A percentile compares a stretch with the other conserved stretches of the same genome.
These are phyloP conservation scores for Cyclotella sp. DNA, from an alignment of 108 stramenopile species.

Conservation along the genomic window DNA sequence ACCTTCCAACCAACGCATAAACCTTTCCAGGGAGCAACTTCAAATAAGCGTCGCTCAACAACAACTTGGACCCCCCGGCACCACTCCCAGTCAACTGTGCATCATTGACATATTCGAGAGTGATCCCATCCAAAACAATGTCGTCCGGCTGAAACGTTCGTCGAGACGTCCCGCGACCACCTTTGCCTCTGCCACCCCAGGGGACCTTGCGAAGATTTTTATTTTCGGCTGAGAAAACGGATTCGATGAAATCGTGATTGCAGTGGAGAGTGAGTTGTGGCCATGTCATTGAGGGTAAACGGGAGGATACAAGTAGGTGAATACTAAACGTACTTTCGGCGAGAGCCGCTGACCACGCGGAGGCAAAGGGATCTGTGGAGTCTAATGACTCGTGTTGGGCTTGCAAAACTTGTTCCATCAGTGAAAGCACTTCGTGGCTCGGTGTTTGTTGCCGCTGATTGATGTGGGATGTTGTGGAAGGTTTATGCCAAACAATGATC, in stretches of 20 bases:
- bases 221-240: slow-evolving; percentile 14
- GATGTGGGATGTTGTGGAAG: no score
- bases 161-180: slow-evolving; percentile 69
- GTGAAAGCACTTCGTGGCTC: slow-evolving; percentile 5
- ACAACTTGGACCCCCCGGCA: slow-evolving; percentile 39
- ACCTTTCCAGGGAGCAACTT: slow-evolving; percentile 68
- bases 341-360: slow-evolving; percentile 71
- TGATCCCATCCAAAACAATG: slow-evolving; percentile 71
- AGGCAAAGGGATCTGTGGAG: slow-evolving; percentile 71
- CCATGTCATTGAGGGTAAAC: background rate
- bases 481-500: no score
- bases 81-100: slow-evolving; percentile 40
- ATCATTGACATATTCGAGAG: slow-evolving; percentile 68
- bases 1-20: slow-evolving; percentile 72
- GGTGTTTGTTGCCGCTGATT: no score
- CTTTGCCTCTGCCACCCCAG: slow-evolving; percentile 84
- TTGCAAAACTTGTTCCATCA: slow-evolving; percentile 18
- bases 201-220: background rate
- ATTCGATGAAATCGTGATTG: background rate
- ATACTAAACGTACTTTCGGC: slow-evolving; percentile 6
- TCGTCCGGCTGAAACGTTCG: slow-evolving; percentile 74
- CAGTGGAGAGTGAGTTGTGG: background rate
- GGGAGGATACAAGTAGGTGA: background rate
- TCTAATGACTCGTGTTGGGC: slow-evolving; percentile 67
- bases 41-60: slow-evolving; percentile 70